Percentiles rank a stretch among this genome's conserved stretches.
Conservation (phyloP, 2,329 filamentous ascomycete species). For the Neonectria punicea region DNA sequence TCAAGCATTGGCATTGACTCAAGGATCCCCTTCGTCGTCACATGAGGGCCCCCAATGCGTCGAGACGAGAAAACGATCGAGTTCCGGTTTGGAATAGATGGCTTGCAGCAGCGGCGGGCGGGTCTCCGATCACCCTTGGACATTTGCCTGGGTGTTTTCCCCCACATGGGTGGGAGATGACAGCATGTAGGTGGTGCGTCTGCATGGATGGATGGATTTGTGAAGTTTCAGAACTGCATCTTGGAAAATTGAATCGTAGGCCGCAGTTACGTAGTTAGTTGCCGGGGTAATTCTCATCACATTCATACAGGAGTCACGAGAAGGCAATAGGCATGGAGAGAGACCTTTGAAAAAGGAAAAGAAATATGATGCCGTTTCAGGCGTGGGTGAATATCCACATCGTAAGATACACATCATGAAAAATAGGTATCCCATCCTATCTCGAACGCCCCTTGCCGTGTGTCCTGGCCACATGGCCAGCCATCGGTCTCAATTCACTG, state of each 20-base stretch:
- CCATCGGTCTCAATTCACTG: slow-evolving; percentile 30
- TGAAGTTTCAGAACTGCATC: slow-evolving; percentile 32
- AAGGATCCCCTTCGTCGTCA: neutral
- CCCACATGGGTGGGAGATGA: slow-evolving; percentile 6
- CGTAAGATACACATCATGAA: slow-evolving; percentile 44
- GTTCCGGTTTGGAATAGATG: slow-evolving; percentile 35
- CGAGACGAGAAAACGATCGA: neutral
- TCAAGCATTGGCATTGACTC: neutral
- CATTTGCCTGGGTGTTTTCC: neutral
- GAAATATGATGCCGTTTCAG: slow-evolving; percentile 38
- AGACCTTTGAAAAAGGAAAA: neutral
- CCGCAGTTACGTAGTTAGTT: slow-evolving; percentile 11
- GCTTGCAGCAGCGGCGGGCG: slow-evolving; percentile 13
- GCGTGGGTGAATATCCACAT: slow-evolving; percentile 40
- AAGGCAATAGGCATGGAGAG: neutral
- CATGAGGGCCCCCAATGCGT: neutral
- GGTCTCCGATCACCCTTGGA: neutral
- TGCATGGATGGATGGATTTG: slow-evolving; percentile 29
- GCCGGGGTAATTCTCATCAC: slow-evolving; percentile 10
- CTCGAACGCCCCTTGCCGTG: slow-evolving; percentile 40
- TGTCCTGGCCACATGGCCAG: slow-evolving; percentile 28
- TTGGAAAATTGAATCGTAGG: neutral
- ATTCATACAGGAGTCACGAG: slow-evolving; percentile 11
- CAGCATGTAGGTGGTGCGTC: slow-evolving; percentile 5
- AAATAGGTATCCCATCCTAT: slow-evolving; percentile 35